Conservation (phyloP, 768 basidiomycete species). For the Calvatia gigantea region DNA sequence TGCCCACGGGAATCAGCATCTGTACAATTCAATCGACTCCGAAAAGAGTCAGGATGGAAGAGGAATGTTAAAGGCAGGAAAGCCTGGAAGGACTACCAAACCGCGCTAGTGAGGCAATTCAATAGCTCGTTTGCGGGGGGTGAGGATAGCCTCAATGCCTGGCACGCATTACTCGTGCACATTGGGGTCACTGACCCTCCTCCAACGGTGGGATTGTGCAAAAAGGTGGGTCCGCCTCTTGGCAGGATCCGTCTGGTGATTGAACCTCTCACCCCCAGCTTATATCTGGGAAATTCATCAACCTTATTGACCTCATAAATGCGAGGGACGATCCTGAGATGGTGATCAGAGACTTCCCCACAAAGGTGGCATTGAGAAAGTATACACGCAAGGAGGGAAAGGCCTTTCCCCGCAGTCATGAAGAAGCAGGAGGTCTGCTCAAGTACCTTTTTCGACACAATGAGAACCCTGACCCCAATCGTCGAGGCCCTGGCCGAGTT, state of each 20-base stretch:
- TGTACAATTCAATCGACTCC: slow-evolving; percentile 23
- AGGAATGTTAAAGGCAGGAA: neutral
- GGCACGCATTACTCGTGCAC: neutral
- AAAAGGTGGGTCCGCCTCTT: neutral
- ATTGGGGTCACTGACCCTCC: slow-evolving; percentile 5
- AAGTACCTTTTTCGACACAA: neutral
- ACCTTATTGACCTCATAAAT: slow-evolving; percentile 13
- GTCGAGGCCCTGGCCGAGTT: neutral
- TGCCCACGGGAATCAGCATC: neutral
- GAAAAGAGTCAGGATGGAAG: slow-evolving; percentile 17
- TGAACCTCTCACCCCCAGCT: neutral
- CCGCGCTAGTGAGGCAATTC: slow-evolving; percentile 31
- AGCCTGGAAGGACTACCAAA: slow-evolving; percentile 20
- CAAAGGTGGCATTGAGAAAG: neutral
- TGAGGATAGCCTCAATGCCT: slow-evolving; percentile 6
- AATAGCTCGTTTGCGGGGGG: slow-evolving; percentile 14
- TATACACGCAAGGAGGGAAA: slow-evolving; percentile 1
- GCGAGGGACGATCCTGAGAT: neutral
- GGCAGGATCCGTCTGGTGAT: too few relatives aligned
- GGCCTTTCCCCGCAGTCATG: slow-evolving; percentile 1
- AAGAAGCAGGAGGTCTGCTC: neutral
- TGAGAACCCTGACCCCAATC: neutral
- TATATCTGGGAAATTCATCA: slow-evolving; percentile 11
- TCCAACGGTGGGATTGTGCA: neutral
- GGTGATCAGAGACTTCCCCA: neutral